Percentiles rank a stretch among this genome's conserved stretches.
Conservation (phyloP, 495 filamentous ascomycete species). For the Penicillium psychrofluorescens region DNA sequence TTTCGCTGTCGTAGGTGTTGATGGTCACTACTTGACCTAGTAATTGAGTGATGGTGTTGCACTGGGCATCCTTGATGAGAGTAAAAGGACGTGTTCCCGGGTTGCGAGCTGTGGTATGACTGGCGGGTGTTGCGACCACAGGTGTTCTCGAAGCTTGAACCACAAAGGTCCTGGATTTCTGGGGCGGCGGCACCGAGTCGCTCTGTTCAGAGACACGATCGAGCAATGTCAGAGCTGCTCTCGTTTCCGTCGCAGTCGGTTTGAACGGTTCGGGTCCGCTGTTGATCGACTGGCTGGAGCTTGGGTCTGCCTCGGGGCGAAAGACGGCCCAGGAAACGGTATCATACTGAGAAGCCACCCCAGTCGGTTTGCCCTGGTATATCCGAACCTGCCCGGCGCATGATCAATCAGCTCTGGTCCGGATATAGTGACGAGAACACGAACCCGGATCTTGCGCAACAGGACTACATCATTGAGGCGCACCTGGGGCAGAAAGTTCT, state of each 20-base stretch:
- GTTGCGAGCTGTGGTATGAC: neutral
- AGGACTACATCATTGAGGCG: conserved; percentile 40
- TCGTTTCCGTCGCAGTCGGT: conserved; percentile 21
- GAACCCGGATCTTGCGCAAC: conserved; percentile 35
- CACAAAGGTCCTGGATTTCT: neutral
- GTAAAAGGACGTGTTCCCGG: conserved; percentile 41
- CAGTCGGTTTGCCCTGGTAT: conserved; percentile 15
- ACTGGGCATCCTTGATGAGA: conserved; percentile 56
- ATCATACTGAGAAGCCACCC: conserved; percentile 21
- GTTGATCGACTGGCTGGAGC: conserved; percentile 12
- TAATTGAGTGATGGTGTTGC: conserved; percentile 56
- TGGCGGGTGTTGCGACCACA: too few species aligned
- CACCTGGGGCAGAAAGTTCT: conserved; percentile 29
- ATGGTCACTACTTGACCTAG: conserved; percentile 70
- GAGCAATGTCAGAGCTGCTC: conserved; percentile 20
- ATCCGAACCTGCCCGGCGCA: conserved; percentile 16
- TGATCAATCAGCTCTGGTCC: neutral
- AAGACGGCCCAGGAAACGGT: conserved; percentile 32
- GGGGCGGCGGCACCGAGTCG: neutral
- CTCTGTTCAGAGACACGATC: conserved; percentile 10
- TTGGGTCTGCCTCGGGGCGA: conserved; percentile 20
- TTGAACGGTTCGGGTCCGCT: conserved; percentile 25
- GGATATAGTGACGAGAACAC: conserved; percentile 1
- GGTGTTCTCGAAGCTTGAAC: conserved; percentile 7
- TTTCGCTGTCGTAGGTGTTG: conserved; percentile 40